These are phyloP conservation scores for Phlebiopsis flavidoalba DNA, from an alignment of 768 basidiomycete genomes.

Conservation along the genomic window DNA sequence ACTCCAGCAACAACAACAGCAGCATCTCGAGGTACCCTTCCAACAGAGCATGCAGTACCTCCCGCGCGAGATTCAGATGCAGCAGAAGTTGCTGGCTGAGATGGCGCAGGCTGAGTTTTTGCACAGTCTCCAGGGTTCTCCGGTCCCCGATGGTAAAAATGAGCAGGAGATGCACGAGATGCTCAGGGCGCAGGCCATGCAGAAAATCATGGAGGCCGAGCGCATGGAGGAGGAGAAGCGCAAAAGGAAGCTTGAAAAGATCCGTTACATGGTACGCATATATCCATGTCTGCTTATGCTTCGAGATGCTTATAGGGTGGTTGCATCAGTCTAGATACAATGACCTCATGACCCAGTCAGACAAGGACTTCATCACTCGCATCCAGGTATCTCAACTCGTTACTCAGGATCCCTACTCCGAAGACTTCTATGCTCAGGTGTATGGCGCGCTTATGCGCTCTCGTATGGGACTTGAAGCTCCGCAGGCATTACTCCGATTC, in stretches of 20 bases:
- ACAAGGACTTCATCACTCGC: slow-evolving; percentile 99
- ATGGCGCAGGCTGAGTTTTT: slow-evolving; percentile 68
- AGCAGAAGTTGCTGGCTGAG: slow-evolving; percentile 73
- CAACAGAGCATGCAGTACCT: slow-evolving; percentile 52
- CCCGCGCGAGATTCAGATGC: slow-evolving; percentile 64
- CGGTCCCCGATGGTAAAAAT: slow-evolving; percentile 14
- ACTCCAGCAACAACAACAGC: slow-evolving; percentile 11
- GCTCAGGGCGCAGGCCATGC: slow-evolving; percentile 72
- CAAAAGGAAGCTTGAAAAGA: slow-evolving; percentile 76
- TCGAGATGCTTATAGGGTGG: not conserved
- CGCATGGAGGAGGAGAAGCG: slow-evolving; percentile 85
- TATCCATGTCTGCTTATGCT: slow-evolving; percentile 12
- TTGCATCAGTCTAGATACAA: slow-evolving; percentile 75
- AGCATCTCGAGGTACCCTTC: slow-evolving; percentile 29
- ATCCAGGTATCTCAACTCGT: slow-evolving; percentile 99
- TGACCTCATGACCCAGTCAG: slow-evolving; percentile 94
- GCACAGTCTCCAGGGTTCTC: slow-evolving; percentile 54
- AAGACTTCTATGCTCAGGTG: slow-evolving; percentile 98
- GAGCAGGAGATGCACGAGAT: slow-evolving; percentile 64
- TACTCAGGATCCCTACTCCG: slow-evolving; percentile 93
- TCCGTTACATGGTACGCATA: slow-evolving; percentile 71
- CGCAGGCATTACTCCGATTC: slow-evolving; percentile 81
- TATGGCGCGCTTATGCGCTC: slow-evolving; percentile 82
- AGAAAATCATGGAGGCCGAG: slow-evolving; percentile 89
- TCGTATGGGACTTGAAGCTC: slow-evolving; percentile 64